Evolutionary conservation across 1,284 basidiomycete genomes (phyloP), one percentile per base, ranked within the genome.

Genomic region (Boletus albobrunnescens): DNA sequence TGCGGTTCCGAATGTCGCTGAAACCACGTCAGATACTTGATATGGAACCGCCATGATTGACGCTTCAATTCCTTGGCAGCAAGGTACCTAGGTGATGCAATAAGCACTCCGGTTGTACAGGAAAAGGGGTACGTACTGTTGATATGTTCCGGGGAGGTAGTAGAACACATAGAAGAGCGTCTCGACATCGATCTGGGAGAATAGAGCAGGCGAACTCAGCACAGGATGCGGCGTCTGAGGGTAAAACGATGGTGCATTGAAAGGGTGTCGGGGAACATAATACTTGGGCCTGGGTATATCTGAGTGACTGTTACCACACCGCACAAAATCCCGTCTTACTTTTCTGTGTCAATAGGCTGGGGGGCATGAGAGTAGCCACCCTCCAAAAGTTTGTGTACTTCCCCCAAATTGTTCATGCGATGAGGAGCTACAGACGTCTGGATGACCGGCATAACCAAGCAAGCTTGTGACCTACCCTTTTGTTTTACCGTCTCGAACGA

Each of bases 1-100:
- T 96, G 93, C n/a, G 96, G 96, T 67, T 99, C 94, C 19, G 92
- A 94, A 63, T 97, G 93, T 44, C 96, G 82, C 70, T 99, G 96
- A 82, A 99, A 99, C 96, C 96, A 99, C 31, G 96, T 99, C 53
- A 99, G 72, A 68, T 98, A 99, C 72, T 99, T 98, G 58, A 97
- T 92, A 69, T 99, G 96, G 78, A 99, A 99, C 46, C 96, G 84
- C 96, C 96, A 99, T 47, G 91, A 94, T 68, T 98, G 95, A 51
- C 91, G 83, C 73, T 99, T 99, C 53, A 99, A 75, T 71, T 99
- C 96, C 64, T 92, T 92, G 7, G 96, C 96, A 1, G 96, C 95
- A 41, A 98, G 82, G 71, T 88, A 97, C 70, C 91, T 94, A 54
- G 35, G 35, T 22, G 43, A 23, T 28, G 35, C 17, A 36, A 41